Conservation (phyloP, 2,329 filamentous ascomycete genomes). For the Paecilomyces variotii region DNA sequence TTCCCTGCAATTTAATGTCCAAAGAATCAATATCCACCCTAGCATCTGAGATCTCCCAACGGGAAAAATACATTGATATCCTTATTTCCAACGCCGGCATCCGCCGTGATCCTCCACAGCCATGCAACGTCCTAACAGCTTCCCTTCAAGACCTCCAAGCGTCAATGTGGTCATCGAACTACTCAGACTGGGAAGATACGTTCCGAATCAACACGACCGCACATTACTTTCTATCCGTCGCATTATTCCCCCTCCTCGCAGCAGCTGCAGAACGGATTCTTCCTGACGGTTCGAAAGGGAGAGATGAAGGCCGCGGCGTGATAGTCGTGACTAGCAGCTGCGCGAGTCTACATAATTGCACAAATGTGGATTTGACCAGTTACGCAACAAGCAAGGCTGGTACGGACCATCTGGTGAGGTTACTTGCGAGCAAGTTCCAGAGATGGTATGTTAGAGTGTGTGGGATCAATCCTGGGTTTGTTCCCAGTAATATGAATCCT, state of each 20-base stretch:
- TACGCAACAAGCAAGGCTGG: constrained; percentile 47
- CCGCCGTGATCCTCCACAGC: constrained; percentile 34
- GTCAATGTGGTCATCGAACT: constrained; percentile 40
- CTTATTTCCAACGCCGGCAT: constrained; percentile 45
- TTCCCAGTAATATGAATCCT: constrained; percentile 40
- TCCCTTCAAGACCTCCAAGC: constrained; percentile 36
- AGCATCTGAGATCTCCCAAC: constrained; percentile 21
- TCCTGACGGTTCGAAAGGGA: constrained; percentile 18
- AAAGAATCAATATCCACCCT: constrained; percentile 34
- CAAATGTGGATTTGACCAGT: constrained; percentile 46
- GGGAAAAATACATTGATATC: constrained; percentile 39
- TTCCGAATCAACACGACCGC: constrained; percentile 44
- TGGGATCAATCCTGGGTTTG: constrained; percentile 40
- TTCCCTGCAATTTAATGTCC: constrained; percentile 28
- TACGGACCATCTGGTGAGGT: constrained; percentile 43
- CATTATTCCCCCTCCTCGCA: constrained; percentile 37
- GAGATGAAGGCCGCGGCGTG: constrained; percentile 38
- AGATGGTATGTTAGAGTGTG: constrained; percentile 37
- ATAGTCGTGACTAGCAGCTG: constrained; percentile 45
- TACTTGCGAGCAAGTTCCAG: constrained; percentile 43
- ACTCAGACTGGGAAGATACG: constrained; percentile 39
- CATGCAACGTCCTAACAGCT: constrained; percentile 39
- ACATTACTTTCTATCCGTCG: constrained; percentile 44
- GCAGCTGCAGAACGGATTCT: constrained; percentile 19
- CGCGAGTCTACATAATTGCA: constrained; percentile 46